A percentile compares a stretch with the other conserved stretches of the same genome.
Conservation (phyloP, 176 grass and related monocot genomes). For the Aegilops longissima region DNA sequence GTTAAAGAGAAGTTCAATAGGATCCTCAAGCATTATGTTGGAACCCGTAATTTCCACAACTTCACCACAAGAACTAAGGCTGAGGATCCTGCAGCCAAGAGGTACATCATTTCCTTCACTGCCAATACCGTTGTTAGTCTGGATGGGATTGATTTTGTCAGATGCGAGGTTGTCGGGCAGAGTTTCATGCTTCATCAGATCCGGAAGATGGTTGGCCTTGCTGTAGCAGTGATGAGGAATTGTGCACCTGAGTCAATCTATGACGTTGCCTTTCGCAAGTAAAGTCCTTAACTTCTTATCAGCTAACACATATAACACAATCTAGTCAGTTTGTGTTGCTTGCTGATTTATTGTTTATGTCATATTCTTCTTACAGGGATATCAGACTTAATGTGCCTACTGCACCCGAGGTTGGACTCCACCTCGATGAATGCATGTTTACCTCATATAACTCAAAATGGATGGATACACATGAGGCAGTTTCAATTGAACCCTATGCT, state of each 20-base stretch:
- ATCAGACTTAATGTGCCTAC: conserved; percentile 89
- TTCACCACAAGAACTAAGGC: conserved; percentile 96
- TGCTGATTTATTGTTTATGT: neutral
- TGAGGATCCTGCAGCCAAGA: conserved; percentile 87
- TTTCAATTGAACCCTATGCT: conserved; percentile 81
- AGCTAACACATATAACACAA: neutral
- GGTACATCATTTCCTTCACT: conserved; percentile 88
- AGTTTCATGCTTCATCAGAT: conserved; percentile 99
- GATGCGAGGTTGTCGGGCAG: conserved; percentile 90
- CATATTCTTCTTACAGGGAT: conserved; percentile 60
- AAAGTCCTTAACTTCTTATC: conserved; percentile 38
- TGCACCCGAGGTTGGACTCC: conserved; percentile 86
- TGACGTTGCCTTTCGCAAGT: conserved; percentile 78
- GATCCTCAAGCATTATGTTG: conserved; percentile 81
- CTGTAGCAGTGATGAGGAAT: conserved; percentile 85
- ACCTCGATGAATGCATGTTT: conserved; percentile 86
- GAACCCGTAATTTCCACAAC: conserved; percentile 97
- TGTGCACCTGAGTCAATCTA: conserved; percentile 73
- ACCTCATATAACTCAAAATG: conserved; percentile 90
- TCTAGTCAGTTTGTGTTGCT: neutral
- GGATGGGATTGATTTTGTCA: conserved; percentile 91
- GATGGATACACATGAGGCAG: conserved; percentile 82
- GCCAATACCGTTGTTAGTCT: conserved; percentile 64
- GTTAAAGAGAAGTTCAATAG: conserved; percentile 65
- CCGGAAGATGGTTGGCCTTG: conserved; percentile 85